Evolutionary conservation across 768 basidiomycete genomes (phyloP), one percentile per base, ranked within the genome.

Genomic region (Trametes maxima): DNA sequence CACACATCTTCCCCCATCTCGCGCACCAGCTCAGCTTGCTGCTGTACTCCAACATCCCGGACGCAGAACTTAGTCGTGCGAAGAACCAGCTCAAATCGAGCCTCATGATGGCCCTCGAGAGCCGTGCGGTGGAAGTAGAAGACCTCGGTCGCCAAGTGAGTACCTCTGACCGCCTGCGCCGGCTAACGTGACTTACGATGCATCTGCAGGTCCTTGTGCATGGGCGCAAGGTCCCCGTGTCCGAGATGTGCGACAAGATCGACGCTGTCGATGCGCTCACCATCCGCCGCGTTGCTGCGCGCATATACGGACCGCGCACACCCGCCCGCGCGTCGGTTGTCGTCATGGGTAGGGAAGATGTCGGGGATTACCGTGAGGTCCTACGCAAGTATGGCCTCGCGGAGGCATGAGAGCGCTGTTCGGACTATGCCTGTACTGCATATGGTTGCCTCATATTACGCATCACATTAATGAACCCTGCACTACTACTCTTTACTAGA

Each of bases 1-100:
- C 80, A 33, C 85, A 90, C 67, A 87, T 95, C 57, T 76, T 95
- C 46, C 88, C 92, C 2, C 86, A 96, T 68, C 83, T 98, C 49
- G 87, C 91, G 1, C 88, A 94, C 69, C 94, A 98, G 74, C 81
- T 98, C 12, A 91, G 93, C 70, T 65, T 91, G 54, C 77, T 98
- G 59, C 80, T 94, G 54, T 88, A 93, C 73, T 80, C 84, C 13
- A 79, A 81, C 14, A 81, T 90, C 19, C 85, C 88, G 4, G 75
- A 80, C 46, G 73, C 69, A 13, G 96, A 98, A 73, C 82, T 98
- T 36, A 79, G 78, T 59, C 81, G 96, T 59, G 95, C 96, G 40
- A 95, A 95, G 79, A 98, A 98, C 70, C 95, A 98, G 80, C 85
- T 98, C 63, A 94, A 94, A 74, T 90, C 89, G 22, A 89, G 87